A percentile compares a stretch with the other conserved stretches of the same genome.
These are phyloP conservation scores for Phytophthora megakarya DNA, from an alignment of 352 stramenopile species.

Conservation along the genomic window DNA sequence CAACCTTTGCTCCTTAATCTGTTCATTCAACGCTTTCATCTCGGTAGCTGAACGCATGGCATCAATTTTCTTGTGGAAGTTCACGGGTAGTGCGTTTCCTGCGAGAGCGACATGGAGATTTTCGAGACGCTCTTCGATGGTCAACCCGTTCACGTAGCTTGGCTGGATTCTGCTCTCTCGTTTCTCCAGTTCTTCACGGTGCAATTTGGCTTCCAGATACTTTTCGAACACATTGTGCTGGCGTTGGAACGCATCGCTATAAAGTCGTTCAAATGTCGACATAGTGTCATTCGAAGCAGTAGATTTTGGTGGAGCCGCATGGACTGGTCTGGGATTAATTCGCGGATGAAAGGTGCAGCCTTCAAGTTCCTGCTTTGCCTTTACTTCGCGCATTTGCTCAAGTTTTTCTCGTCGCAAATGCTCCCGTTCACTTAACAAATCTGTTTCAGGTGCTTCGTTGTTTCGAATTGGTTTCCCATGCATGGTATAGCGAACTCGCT, in stretches of 20 bases:
- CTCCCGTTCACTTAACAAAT: constrained; percentile 46
- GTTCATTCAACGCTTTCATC: constrained; percentile 35
- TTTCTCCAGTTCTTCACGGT: constrained; percentile 51
- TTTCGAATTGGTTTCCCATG: constrained; percentile 41
- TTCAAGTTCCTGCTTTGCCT: constrained; percentile 45
- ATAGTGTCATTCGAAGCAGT: constrained; percentile 5
- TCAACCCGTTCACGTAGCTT: constrained; percentile 56
- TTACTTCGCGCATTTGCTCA: constrained; percentile 37
- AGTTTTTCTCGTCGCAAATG: constrained; percentile 31
- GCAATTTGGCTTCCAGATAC: constrained; percentile 43
- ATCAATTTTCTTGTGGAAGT: constrained; percentile 62
- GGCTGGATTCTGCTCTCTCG: constrained; percentile 44
- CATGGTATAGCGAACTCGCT: constrained; percentile 36
- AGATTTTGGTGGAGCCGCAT: not conserved
- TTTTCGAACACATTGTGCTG: constrained; percentile 49
- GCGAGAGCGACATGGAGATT: constrained; percentile 46
- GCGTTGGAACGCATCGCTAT: constrained; percentile 56
- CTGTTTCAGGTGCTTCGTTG: constrained; percentile 1
- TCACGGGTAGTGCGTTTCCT: constrained; percentile 46
- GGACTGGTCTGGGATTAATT: constrained; percentile 28
- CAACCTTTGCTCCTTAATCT: constrained; percentile 38
- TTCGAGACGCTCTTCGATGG: constrained; percentile 53
- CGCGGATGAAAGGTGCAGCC: constrained; percentile 63
- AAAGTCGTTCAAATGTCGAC: constrained; percentile 55
- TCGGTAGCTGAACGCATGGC: constrained; percentile 47